phyloP scores from a whole-genome alignment of 495 filamentous ascomycete species.

The Penicillium mononematosum region DNA sequence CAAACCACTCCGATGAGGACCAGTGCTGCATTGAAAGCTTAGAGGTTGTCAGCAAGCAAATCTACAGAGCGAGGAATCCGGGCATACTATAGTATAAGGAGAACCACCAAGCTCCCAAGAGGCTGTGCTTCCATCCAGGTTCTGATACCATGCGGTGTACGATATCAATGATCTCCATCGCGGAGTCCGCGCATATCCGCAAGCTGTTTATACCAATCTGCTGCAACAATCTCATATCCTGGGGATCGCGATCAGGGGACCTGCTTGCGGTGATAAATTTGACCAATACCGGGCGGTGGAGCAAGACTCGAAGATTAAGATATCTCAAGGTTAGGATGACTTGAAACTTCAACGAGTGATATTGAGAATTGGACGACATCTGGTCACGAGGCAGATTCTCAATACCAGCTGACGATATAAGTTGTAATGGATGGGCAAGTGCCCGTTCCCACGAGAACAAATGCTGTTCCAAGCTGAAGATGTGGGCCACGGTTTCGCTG shows the following conservation, averaged over 20 bases:
- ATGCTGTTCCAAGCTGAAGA: slow-evolving; percentile 19
- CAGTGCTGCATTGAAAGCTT: slow-evolving; percentile 43
- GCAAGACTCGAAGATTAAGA: slow-evolving; percentile 35
- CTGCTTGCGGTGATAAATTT: slow-evolving; percentile 35
- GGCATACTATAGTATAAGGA: slow-evolving; percentile 43
- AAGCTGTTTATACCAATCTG: slow-evolving; percentile 40
- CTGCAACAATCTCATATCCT: slow-evolving; percentile 24
- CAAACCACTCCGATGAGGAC: slow-evolving; percentile 36
- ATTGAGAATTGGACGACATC: neutral
- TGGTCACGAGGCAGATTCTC: slow-evolving; percentile 3
- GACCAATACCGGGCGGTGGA: slow-evolving; percentile 42
- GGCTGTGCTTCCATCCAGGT: slow-evolving; percentile 23
- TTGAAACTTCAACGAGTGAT: slow-evolving; percentile 23
- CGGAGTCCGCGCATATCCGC: slow-evolving; percentile 36
- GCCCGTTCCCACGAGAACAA: slow-evolving; percentile 22
- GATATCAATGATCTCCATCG: slow-evolving; percentile 39
- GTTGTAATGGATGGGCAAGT: slow-evolving; percentile 14
- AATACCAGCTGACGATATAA: slow-evolving; percentile 8
- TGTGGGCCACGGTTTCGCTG: slow-evolving; percentile 17
- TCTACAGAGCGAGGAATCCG: neutral
- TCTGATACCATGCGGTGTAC: slow-evolving; percentile 30
- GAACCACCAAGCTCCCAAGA: slow-evolving; percentile 45
- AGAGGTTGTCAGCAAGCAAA: neutral
- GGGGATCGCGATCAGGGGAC: slow-evolving; percentile 27
- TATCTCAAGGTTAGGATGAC: slow-evolving; percentile 41